Base-by-base conservation (phyloP, 2,329 filamentous ascomycete species). In the Neophaeococcomyces mojaviensis region DNA sequence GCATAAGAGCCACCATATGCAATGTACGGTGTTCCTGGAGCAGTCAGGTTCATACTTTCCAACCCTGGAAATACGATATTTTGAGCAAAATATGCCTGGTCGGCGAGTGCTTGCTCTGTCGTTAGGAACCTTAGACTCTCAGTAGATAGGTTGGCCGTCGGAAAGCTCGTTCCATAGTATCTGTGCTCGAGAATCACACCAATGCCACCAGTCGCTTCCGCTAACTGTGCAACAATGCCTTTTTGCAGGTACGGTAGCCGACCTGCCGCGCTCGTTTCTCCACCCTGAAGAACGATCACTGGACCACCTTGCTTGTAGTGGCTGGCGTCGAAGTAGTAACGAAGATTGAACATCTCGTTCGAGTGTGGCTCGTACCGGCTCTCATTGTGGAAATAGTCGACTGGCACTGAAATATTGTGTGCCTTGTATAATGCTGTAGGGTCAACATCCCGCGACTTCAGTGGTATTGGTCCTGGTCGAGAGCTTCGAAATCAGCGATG, bases 371-470 rank as follows among this genome's bases (percentile, higher is more conserved):
- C 84, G 60, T 94, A 94, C 39, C 72, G 69, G 2, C 79, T 77
- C 45, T 88, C 82, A 58, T 90, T 87, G 65, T 85, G 85, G 67
- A 92, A 94, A 60, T 92, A 86, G 63, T 94, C 87, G 28, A 94
- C 70, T 0, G 77, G 77, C 1, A 77, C 71, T 0, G 72, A 71
- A 47, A 80, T 60, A 52, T 74, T 77, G 58, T 75, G 59, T 22
- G 63, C 68, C 2, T 72, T 67, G 54, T 75, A 78, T 13, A 56
- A 45, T 13, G 50, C 49, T 22, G 28, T 41, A 34, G 56, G 52
- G 44, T 61, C 50, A 34, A 52, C 53, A 37, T 46, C 39, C 15
- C 47, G 35, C 13, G 20, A 12, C 2, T 18, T 24, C 43, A 46
- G 26, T 3, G 19, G 24, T n/a, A 49, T 26, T 13, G 47, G 47